Evolutionary conservation across 257 asterid genomes (phyloP), one percentile per base, ranked within the genome.

Genomic region (Jasminum sambac): DNA sequence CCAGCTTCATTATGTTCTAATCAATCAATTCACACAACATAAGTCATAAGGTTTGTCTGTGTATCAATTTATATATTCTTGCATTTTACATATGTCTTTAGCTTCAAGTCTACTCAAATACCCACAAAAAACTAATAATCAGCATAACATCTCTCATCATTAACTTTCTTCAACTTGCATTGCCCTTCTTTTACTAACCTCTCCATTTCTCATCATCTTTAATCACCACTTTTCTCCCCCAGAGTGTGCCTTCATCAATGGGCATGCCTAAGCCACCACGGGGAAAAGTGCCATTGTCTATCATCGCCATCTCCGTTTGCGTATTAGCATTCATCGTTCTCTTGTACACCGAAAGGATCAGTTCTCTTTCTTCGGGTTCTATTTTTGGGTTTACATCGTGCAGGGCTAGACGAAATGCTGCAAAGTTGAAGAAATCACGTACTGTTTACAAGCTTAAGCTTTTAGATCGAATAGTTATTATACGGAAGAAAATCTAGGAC

Each of bases 81-180:
- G 5, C 46, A 10, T 55, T 34, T 13, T 55, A 24, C 14, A 74
- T 63, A 76, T 80, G 74, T n/a, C 88, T 85, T 89, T 80, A 74
- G 76, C 97, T 91, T 91, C 85, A 87, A 87, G 84, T 84, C 85
- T 83, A 87, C 92, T 85, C 95, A 80, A 74, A 71, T 70, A 59
- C 73, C 72, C 76, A 71, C 57, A 71, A 66, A 84, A 74, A 21
- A 40, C 2, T 1, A 40, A 8, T 63, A 77, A 74, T 50, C 82
- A 66, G 66, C 75, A 66, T 24, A 75, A 43, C 66, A 12, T 64
- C 65, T 77, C 52, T 67, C 76, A 55, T 82, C 78, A 72, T 79
- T 73, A 9, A 48, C 19, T 8, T 81, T 66, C 57, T 63, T 82
- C 72, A 62, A 64, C 67, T 72, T 61, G 19, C 71, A 71, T 60